phyloP scores from a whole-genome alignment of 2,329 filamentous ascomycete species.

The Didymella glomerata region DNA sequence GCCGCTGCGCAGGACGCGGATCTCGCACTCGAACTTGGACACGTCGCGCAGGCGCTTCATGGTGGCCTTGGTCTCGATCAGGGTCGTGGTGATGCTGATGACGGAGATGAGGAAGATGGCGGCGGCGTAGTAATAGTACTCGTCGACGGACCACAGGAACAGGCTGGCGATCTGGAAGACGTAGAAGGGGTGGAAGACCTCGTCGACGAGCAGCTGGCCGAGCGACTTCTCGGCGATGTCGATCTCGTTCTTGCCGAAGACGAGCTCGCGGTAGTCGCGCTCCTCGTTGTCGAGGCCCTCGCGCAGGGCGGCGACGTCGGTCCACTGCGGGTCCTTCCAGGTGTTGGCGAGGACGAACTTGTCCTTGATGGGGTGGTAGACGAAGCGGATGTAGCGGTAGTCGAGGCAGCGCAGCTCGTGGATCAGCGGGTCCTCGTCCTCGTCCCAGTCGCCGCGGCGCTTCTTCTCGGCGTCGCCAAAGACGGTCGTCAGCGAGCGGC shows the following conservation, averaged over 20 bases:
- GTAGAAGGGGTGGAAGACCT: constrained; percentile 98
- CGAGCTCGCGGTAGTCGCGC: constrained; percentile 79
- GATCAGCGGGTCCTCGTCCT: constrained; percentile 78
- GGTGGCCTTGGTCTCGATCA: constrained; percentile 90
- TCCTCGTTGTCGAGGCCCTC: constrained; percentile 88
- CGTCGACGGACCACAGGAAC: constrained; percentile 90
- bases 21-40: constrained; percentile 92
- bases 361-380: constrained; percentile 87
- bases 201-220: constrained; percentile 84
- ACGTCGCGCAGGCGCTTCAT: constrained; percentile 92
- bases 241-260: constrained; percentile 91
- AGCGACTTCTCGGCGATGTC: constrained; percentile 91
- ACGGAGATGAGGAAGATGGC: constrained; percentile 96
- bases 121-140: constrained; percentile 97
- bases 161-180: constrained; percentile 97
- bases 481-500: constrained; percentile 69
- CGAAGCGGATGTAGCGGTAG: constrained; percentile 94
- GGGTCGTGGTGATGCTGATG: constrained; percentile 86
- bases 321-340: constrained; percentile 96
- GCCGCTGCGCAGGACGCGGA: constrained; percentile 89
- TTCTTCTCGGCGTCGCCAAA: constrained; percentile 74
- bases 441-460: constrained; percentile 72
- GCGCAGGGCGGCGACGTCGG: constrained; percentile 75
- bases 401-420: constrained; percentile 79
- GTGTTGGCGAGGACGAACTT: constrained; percentile 86